Percentiles rank a stretch among this genome's conserved stretches.
Evolutionary conservation across 2,329 filamentous ascomycete genomes (phyloP).

Genomic region (Juglanconis oblonga): DNA sequence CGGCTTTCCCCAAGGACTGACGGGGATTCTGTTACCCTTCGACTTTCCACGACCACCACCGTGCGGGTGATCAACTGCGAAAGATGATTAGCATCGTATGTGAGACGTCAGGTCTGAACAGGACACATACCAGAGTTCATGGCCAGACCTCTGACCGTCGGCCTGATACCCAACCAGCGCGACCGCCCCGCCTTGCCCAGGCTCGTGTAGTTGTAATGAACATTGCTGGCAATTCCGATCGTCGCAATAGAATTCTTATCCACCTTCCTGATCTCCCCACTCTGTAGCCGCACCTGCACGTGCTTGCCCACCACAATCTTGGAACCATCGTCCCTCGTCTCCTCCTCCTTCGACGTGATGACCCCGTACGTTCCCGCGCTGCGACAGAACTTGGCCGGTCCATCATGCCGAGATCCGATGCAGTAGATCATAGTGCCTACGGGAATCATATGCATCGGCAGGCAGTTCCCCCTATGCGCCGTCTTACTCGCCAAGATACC

Average conservation of each 20-base stretch:
- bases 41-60: constrained; percentile 99
- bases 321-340: constrained; percentile 57
- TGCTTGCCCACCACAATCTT: constrained; percentile 68
- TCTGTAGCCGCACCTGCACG: constrained; percentile 83
- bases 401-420: constrained; percentile 72
- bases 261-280: constrained; percentile 86
- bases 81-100: constrained; percentile 8
- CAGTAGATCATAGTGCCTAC: constrained; percentile 92
- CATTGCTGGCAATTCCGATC: constrained; percentile 90
- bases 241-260: constrained; percentile 92
- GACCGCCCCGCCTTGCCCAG: constrained; percentile 93
- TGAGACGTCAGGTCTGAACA: background rate
- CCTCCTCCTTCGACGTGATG: constrained; percentile 84
- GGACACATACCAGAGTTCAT: constrained; percentile 83
- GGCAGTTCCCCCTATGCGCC: constrained; percentile 88
- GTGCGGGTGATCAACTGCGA: constrained; percentile 84
- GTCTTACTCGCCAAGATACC: constrained; percentile 95
- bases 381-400: constrained; percentile 85
- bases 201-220: constrained; percentile 83
- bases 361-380: constrained; percentile 91
- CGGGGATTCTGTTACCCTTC: constrained; percentile 94
- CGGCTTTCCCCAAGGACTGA: constrained; percentile 93
- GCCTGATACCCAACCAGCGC: constrained; percentile 89
- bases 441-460: constrained; percentile 94
- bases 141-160: constrained; percentile 92